Conservation (phyloP, 2,329 filamentous ascomycete species). For the Curvularia sp. region DNA sequence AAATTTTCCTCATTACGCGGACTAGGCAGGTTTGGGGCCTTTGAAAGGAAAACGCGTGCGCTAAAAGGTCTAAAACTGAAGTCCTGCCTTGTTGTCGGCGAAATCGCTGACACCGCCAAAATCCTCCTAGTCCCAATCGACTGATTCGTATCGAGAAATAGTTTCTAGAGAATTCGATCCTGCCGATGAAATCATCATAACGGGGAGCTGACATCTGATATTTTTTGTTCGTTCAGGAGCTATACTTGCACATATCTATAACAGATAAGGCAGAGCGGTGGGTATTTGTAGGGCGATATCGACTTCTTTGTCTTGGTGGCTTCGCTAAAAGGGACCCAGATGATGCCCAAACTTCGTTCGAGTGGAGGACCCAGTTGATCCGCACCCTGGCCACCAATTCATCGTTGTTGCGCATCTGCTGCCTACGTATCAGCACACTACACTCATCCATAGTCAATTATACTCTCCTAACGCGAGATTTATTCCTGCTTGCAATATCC, state of each 20-base stretch:
- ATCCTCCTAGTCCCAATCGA: constrained; percentile 14
- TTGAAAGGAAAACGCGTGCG: not conserved
- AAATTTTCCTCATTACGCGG: constrained; percentile 4
- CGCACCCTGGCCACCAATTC: constrained; percentile 4
- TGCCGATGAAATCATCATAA: not conserved
- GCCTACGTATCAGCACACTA: constrained; percentile 1
- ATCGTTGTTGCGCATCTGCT: constrained; percentile 1
- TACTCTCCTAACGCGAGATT: not conserved
- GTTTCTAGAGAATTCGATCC: not conserved
- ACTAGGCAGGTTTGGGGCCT: not conserved
- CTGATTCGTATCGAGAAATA: constrained; percentile 19
- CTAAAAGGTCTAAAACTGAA: not conserved
- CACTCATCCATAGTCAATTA: not conserved
- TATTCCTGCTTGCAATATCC: not conserved
- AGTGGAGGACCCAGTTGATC: constrained; percentile 2
- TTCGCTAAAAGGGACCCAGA: constrained; percentile 15
- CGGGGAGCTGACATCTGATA: not conserved
- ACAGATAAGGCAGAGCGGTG: not conserved
- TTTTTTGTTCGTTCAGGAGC: too few relatives aligned
- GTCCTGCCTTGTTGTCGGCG: constrained; percentile 1
- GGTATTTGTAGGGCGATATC: not conserved
- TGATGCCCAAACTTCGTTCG: constrained; percentile 9
- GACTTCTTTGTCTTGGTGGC: constrained; percentile 1
- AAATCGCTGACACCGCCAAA: constrained; percentile 9
- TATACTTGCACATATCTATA: not conserved